A percentile compares a stretch with the other conserved stretches of the same genome.
Evolutionary conservation across 331 rosid species (phyloP).

Genomic region (Saraca asoca): DNA sequence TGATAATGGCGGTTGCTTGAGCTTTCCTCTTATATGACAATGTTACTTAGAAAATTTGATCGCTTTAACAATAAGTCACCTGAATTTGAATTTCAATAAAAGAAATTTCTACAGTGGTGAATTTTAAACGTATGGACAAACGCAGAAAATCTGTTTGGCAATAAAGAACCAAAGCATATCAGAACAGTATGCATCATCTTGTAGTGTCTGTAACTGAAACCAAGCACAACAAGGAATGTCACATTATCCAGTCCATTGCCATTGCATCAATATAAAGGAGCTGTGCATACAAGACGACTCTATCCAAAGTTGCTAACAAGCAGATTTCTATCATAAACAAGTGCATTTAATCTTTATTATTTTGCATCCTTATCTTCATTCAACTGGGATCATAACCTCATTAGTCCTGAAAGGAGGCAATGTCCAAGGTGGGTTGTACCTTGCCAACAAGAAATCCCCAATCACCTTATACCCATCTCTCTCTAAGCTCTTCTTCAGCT

Average conservation of each 20-base stretch:
- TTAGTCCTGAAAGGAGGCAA: slow-evolving; percentile 73
- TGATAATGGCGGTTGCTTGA: neutral
- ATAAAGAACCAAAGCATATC: neutral
- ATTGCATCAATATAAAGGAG: no score
- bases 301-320: no score
- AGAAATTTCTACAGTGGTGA: neutral
- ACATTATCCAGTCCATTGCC: neutral
- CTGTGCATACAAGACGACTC: no score
- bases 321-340: neutral
- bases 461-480: slow-evolving; percentile 68
- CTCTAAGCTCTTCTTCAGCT: slow-evolving; percentile 60
- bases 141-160: neutral
- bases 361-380: slow-evolving; percentile 38
- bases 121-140: neutral
- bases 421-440: slow-evolving; percentile 91
- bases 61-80: neutral
- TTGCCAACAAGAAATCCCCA: slow-evolving; percentile 73
- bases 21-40: neutral
- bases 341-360: neutral
- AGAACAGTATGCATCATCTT: neutral
- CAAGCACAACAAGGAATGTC: neutral
- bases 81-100: neutral
- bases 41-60: no score
- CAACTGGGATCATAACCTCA: slow-evolving; percentile 83
- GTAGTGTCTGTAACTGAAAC: neutral